Percentiles rank a stretch among this genome's conserved stretches.
These are phyloP conservation scores for Iris macrosiphon DNA, from an alignment of 106 monocot species.

Conservation along the genomic window DNA sequence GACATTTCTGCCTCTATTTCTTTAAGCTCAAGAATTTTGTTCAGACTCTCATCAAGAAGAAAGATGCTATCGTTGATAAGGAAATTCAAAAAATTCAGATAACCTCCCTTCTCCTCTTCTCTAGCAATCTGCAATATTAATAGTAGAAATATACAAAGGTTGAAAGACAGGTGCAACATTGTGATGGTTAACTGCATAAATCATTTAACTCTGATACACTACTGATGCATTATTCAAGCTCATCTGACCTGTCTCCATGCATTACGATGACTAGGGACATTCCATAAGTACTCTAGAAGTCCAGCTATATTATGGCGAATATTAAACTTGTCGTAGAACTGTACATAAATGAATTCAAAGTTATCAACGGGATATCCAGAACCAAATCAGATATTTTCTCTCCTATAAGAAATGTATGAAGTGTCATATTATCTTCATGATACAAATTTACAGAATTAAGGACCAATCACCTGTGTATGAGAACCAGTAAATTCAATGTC, in stretches of 20 bases:
- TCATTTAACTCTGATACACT: background rate
- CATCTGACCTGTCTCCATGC: slow-evolving; percentile 65
- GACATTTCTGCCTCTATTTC: slow-evolving; percentile 95
- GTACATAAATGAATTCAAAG: slow-evolving; percentile 21
- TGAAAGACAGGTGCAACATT: background rate
- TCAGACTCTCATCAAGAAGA: slow-evolving; percentile 99
- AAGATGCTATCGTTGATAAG: slow-evolving; percentile 98
- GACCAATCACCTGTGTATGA: slow-evolving; percentile 70
- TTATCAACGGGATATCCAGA: background rate
- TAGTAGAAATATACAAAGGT: background rate
- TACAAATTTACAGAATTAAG: slow-evolving; percentile 1
- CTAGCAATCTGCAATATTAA: slow-evolving; percentile 70
- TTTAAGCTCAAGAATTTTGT: slow-evolving; percentile 96
- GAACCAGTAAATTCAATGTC: slow-evolving; percentile 99
- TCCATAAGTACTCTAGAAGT: slow-evolving; percentile 91
- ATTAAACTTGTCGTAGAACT: slow-evolving; percentile 97
- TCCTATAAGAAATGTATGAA: background rate
- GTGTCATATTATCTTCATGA: background rate
- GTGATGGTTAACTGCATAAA: background rate
- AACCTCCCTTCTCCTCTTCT: slow-evolving; percentile 97
- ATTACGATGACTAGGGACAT: slow-evolving; percentile 85
- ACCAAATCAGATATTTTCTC: background rate
- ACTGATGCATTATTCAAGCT: background rate
- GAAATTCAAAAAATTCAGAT: slow-evolving; percentile 95
- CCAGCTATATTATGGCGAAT: slow-evolving; percentile 99